Evolutionary conservation across 345 rosid genomes (phyloP).

Genomic region (Punica granatum): DNA sequence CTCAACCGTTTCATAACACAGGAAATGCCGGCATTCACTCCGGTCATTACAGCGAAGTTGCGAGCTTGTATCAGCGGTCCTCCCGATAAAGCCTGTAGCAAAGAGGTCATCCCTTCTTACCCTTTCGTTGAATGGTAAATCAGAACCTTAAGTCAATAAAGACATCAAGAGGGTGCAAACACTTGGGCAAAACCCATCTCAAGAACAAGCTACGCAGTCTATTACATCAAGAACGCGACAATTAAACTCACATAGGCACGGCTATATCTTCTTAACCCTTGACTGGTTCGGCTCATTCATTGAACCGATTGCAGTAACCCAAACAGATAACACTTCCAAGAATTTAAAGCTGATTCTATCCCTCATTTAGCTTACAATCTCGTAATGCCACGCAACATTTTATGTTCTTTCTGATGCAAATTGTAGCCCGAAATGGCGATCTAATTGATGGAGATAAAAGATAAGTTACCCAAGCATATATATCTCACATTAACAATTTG

Average conservation of each 20-base stretch:
- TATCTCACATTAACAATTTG: too few species aligned
- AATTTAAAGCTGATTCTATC: too few species aligned
- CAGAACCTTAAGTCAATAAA: background rate
- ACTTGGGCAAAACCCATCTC: background rate
- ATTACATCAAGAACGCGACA: background rate
- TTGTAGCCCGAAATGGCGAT: too few species aligned
- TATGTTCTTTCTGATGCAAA: too few species aligned
- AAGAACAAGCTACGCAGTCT: background rate
- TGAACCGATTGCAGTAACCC: background rate
- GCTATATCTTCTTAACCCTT: background rate
- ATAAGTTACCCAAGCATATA: too few species aligned
- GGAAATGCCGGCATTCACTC: constrained; percentile 88
- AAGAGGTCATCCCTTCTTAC: background rate
- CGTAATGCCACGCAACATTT: too few species aligned
- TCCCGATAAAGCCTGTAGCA: constrained; percentile 65
- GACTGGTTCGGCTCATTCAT: background rate
- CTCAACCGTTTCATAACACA: constrained; percentile 77
- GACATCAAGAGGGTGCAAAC: background rate
- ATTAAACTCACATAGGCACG: background rate
- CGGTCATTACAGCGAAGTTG: constrained; percentile 86
- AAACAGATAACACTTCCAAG: too few species aligned
- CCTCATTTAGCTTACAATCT: too few species aligned
- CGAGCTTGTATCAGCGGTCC: constrained; percentile 96
- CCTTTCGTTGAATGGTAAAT: background rate
- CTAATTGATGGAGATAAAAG: too few species aligned